Percentiles rank a stretch among this genome's conserved stretches.
phyloP scores from a whole-genome alignment of 768 basidiomycete genomes.

The Boletus speciosus region DNA sequence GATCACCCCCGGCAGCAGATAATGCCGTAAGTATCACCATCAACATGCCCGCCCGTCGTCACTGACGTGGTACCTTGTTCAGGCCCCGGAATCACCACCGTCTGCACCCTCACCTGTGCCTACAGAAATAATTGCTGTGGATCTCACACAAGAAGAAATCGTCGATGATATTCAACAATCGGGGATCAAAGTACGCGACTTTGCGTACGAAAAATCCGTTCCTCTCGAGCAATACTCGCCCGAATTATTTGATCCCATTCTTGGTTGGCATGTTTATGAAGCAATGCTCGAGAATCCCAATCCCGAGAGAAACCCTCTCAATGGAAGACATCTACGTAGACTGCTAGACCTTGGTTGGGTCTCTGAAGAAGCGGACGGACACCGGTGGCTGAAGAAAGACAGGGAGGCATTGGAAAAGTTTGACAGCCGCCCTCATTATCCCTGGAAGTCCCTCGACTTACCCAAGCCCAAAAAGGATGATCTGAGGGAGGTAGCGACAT shows the following conservation, averaged over 20 bases:
- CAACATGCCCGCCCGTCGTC: neutral
- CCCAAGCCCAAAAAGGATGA: constrained; percentile 25
- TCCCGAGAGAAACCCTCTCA: constrained; percentile 17
- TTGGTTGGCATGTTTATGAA: constrained; percentile 32
- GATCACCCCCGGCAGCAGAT: constrained; percentile 13
- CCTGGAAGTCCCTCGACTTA: constrained; percentile 25
- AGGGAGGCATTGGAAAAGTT: constrained; percentile 26
- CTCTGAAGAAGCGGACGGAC: constrained; percentile 16
- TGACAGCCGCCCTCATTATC: constrained; percentile 23
- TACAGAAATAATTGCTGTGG: constrained; percentile 32
- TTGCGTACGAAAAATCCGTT: constrained; percentile 21
- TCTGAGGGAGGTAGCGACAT: constrained; percentile 23
- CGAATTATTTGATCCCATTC: constrained; percentile 31
- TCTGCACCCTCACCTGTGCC: constrained; percentile 32
- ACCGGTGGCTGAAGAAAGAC: constrained; percentile 26
- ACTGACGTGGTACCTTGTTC: constrained; percentile 4
- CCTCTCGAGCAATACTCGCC: constrained; percentile 17
- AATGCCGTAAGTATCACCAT: constrained; percentile 22
- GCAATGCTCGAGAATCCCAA: constrained; percentile 18
- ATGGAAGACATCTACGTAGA: constrained; percentile 26
- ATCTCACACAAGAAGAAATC: constrained; percentile 33
- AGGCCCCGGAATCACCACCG: constrained; percentile 13
- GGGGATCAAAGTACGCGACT: constrained; percentile 33
- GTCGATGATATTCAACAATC: constrained; percentile 28
- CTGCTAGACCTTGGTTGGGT: constrained; percentile 31